These are phyloP conservation scores for Drechslerella dactyloides DNA, from an alignment of 2,329 filamentous ascomycete genomes.

Conservation along the genomic window DNA sequence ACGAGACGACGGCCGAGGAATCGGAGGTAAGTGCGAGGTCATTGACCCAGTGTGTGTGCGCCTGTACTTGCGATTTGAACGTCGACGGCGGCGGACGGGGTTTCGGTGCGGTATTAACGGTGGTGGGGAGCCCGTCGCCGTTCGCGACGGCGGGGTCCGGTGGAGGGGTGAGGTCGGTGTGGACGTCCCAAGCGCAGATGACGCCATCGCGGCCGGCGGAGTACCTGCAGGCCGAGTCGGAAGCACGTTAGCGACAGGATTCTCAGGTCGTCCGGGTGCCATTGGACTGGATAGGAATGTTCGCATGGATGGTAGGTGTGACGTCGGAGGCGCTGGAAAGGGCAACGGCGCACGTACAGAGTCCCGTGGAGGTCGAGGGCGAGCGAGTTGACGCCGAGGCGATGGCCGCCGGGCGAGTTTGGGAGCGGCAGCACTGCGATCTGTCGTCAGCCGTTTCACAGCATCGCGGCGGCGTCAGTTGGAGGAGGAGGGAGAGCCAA, in stretches of 20 bases:
- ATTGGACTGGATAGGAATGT: not conserved
- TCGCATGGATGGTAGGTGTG: not conserved
- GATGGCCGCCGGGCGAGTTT: conserved; percentile 80
- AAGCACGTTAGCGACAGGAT: conserved; percentile 27
- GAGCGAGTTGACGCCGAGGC: conserved; percentile 92
- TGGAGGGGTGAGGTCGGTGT: conserved; percentile 67
- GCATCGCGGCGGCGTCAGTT: conserved; percentile 16
- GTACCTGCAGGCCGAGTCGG: conserved; percentile 68
- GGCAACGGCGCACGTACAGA: conserved; percentile 68
- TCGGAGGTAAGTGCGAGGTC: conserved; percentile 82
- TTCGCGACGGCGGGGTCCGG: conserved; percentile 52
- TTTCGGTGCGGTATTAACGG: not conserved
- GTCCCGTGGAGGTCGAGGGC: conserved; percentile 87
- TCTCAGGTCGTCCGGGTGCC: not conserved
- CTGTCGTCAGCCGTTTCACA: conserved; percentile 33
- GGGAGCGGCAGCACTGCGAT: conserved; percentile 72
- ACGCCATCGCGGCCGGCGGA: conserved; percentile 94
- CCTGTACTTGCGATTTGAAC: conserved; percentile 69
- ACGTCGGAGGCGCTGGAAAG: conserved; percentile 1
- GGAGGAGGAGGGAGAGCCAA: conserved; percentile 36
- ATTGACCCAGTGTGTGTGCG: conserved; percentile 96
- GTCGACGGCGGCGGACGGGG: conserved; percentile 61
- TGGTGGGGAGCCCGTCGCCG: conserved; percentile 29
- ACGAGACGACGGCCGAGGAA: conserved; percentile 81
- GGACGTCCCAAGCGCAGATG: conserved; percentile 92